phyloP scores from a whole-genome alignment of 2,329 filamentous ascomycete species.

The Sordariomycetes sp. region DNA sequence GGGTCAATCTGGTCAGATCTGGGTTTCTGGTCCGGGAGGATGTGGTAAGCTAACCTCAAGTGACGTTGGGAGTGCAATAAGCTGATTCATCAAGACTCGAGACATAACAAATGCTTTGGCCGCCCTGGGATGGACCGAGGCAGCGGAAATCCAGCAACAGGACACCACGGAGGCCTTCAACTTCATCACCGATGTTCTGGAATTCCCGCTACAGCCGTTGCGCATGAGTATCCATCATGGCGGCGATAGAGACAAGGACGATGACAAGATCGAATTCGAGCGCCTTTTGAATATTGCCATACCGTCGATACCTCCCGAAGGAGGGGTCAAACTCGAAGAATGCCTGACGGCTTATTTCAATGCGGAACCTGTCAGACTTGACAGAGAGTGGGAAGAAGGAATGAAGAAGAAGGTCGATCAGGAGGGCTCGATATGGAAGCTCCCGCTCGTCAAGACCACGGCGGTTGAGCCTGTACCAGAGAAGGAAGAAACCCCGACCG shows the following conservation, averaged over 20 bases:
- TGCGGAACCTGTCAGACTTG: constrained; percentile 81
- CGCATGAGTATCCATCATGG: constrained; percentile 95
- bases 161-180: constrained; percentile 94
- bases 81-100: constrained; percentile 49
- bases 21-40: constrained; percentile 81
- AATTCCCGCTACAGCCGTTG: constrained; percentile 77
- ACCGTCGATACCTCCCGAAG: constrained; percentile 62
- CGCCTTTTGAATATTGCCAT: constrained; percentile 84
- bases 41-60: constrained; percentile 53
- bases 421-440: too few species aligned
- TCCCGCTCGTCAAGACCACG: too few species aligned
- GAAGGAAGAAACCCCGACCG: too few species aligned
- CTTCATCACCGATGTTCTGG: constrained; percentile 84
- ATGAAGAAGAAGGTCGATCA: too few species aligned
- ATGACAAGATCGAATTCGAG: constrained; percentile 93
- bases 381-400: constrained; percentile 56
- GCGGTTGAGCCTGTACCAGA: too few species aligned
- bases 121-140: constrained; percentile 83
- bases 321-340: constrained; percentile 72
- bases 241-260: constrained; percentile 74
- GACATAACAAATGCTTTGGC: constrained; percentile 74
- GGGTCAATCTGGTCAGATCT: constrained; percentile 84
- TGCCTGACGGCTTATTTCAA: constrained; percentile 95
- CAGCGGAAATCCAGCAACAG: constrained; percentile 70
- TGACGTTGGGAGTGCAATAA: background rate